These are phyloP conservation scores for Eucalyptus regnans DNA, from an alignment of 345 rosid genomes.

Conservation along the genomic window DNA sequence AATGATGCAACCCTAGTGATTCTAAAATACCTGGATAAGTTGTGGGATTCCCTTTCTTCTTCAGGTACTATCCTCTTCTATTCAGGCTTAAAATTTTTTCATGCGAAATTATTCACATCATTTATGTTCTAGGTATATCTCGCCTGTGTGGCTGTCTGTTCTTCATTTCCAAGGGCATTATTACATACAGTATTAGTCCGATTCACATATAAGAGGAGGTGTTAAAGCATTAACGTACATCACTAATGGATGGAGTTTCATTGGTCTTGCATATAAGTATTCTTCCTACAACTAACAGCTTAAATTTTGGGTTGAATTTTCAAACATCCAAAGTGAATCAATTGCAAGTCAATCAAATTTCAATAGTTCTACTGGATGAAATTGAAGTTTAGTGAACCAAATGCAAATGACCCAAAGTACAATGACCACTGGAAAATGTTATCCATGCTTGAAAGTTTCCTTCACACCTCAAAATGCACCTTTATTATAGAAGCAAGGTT, in stretches of 20 bases:
- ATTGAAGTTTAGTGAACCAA: neutral
- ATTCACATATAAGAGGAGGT: neutral
- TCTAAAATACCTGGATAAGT: slow-evolving; percentile 65
- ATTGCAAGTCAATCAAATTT: neutral
- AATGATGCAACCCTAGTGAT: slow-evolving; percentile 73
- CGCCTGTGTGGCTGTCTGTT: neutral
- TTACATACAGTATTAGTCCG: neutral
- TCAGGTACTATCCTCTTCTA: slow-evolving; percentile 37
- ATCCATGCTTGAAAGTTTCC: neutral
- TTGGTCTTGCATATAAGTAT: neutral
- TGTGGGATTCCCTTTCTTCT: slow-evolving; percentile 71
- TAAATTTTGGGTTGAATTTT: neutral
- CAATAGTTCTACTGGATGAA: neutral
- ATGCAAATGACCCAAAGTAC: neutral
- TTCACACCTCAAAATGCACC: neutral
- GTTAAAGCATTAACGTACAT: neutral
- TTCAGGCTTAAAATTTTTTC: neutral
- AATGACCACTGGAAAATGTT: neutral
- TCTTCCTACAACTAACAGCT: neutral
- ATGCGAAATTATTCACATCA: neutral
- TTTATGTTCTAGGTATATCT: neutral
- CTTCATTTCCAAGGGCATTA: neutral
- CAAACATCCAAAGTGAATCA: neutral
- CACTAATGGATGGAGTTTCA: neutral
- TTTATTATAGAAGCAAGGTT: neutral